These are phyloP conservation scores for Aureobasidium musti DNA, from an alignment of 2,329 filamentous ascomycete genomes.

Conservation along the genomic window DNA sequence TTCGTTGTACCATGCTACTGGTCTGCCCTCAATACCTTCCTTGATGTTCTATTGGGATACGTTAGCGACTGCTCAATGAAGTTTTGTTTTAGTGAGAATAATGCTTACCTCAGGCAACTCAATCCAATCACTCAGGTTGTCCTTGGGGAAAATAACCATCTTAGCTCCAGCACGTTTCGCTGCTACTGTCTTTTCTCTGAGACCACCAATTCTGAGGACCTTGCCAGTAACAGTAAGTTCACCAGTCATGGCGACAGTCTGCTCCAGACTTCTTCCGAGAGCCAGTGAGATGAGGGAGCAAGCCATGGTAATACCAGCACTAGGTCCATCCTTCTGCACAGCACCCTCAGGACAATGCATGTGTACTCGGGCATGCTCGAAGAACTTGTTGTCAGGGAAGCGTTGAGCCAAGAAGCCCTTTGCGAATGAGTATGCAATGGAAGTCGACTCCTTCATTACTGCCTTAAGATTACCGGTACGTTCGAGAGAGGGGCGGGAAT, in stretches of 20 bases:
- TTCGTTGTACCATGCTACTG: constrained; percentile 90
- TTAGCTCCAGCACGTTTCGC: constrained; percentile 89
- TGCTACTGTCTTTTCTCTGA: constrained; percentile 96
- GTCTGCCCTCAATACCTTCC: constrained; percentile 86
- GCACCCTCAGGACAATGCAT: constrained; percentile 96
- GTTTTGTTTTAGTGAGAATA: background rate
- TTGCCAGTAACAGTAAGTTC: constrained; percentile 97
- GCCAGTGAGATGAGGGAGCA: constrained; percentile 85
- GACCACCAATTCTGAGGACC: constrained; percentile 87
- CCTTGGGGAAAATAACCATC: constrained; percentile 90
- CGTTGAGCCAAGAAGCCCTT: constrained; percentile 83
- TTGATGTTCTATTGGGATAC: constrained; percentile 80
- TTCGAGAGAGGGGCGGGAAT: constrained; percentile 76
- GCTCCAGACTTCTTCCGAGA: constrained; percentile 73
- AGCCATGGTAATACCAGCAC: constrained; percentile 96
- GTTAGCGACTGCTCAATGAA: background rate
- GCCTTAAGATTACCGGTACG: constrained; percentile 93
- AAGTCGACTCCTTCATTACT: constrained; percentile 97
- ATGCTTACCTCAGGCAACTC: constrained; percentile 87
- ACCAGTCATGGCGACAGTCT: constrained; percentile 95
- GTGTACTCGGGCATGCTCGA: constrained; percentile 92
- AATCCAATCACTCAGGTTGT: constrained; percentile 96
- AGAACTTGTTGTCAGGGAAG: constrained; percentile 91
- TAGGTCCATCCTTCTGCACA: constrained; percentile 81
- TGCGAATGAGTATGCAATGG: constrained; percentile 93